phyloP scores from a whole-genome alignment of 2,329 filamentous ascomycete species.

The Sporothrix schenckii region DNA sequence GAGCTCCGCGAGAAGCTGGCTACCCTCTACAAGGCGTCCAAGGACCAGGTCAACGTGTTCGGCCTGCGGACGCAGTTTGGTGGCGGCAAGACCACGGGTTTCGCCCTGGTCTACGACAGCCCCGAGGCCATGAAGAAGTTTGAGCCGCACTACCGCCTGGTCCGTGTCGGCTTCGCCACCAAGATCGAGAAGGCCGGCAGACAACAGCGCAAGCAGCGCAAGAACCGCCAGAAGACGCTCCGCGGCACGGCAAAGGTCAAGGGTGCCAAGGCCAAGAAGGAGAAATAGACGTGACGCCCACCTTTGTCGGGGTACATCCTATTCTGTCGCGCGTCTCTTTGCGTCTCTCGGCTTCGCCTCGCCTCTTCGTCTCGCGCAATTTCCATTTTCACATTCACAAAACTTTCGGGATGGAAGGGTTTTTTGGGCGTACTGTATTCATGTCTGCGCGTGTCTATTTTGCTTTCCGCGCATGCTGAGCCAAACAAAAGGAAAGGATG shows the following conservation, averaged over 20 bases:
- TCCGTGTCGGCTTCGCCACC: constrained; percentile 86
- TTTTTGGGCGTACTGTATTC: constrained; percentile 28
- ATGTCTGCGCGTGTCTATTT: constrained; percentile 7
- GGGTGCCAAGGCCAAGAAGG: constrained; percentile 93
- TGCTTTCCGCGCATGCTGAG: constrained; percentile 18
- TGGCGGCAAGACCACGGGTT: constrained; percentile 99
- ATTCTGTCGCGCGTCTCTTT: too few relatives aligned
- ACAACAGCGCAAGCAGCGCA: constrained; percentile 99
- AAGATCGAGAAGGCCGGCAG: constrained; percentile 98
- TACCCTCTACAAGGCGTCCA: constrained; percentile 95
- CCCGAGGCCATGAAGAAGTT: constrained; percentile 99
- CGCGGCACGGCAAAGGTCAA: constrained; percentile 98
- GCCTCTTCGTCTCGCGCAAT: constrained; percentile 33
- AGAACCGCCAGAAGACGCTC: constrained; percentile 99
- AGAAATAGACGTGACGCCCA: constrained; percentile 65
- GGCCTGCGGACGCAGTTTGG: constrained; percentile 98
- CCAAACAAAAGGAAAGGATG: background rate
- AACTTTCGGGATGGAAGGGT: constrained; percentile 22
- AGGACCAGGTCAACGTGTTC: constrained; percentile 97
- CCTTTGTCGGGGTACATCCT: background rate
- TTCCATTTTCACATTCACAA: constrained; percentile 10
- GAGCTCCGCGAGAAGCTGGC: constrained; percentile 95
- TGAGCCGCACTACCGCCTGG: constrained; percentile 95
- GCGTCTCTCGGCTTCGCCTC: background rate
- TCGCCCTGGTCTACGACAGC: constrained; percentile 98